phyloP scores from a whole-genome alignment of 345 rosid genomes.

The Syzygium jambos region DNA sequence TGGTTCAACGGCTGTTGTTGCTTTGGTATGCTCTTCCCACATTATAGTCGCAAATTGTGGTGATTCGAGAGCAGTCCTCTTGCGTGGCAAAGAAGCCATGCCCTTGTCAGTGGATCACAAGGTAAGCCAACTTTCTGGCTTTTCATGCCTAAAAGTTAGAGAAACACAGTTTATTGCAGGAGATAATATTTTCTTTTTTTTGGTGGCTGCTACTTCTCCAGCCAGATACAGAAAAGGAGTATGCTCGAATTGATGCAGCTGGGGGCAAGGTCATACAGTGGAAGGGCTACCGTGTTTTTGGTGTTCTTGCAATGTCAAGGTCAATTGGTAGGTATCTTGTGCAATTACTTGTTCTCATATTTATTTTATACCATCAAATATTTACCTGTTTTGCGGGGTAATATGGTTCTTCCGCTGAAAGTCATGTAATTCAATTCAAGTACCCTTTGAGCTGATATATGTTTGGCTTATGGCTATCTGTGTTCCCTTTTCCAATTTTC shows the following conservation, averaged over 20 bases:
- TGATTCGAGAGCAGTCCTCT: conserved; percentile 86
- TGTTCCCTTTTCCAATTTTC: not conserved
- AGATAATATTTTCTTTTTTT: not conserved
- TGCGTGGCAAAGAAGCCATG: conserved; percentile 77
- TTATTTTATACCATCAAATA: not conserved
- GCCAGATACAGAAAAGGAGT: conserved; percentile 85
- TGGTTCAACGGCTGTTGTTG: conserved; percentile 96
- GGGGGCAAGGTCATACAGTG: conserved; percentile 95
- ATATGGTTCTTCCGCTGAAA: not conserved
- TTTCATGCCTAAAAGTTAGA: not conserved
- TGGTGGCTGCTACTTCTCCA: conserved; percentile 9
- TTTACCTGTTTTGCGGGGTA: not conserved
- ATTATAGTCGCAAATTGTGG: conserved; percentile 88
- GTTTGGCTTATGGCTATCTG: not conserved
- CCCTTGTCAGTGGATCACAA: conserved; percentile 84
- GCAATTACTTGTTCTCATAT: not conserved
- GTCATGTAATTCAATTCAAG: not conserved
- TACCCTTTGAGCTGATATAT: not conserved
- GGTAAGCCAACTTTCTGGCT: conserved; percentile 23
- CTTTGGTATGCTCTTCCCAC: conserved; percentile 83
- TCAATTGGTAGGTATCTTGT: conserved; percentile 60
- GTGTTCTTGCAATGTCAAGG: conserved; percentile 97
- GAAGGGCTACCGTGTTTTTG: conserved; percentile 91
- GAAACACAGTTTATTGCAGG: not conserved
- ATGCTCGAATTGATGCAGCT: conserved; percentile 77